Conservation (phyloP, 495 filamentous ascomycete genomes). For the Delitschia confertaspora region DNA sequence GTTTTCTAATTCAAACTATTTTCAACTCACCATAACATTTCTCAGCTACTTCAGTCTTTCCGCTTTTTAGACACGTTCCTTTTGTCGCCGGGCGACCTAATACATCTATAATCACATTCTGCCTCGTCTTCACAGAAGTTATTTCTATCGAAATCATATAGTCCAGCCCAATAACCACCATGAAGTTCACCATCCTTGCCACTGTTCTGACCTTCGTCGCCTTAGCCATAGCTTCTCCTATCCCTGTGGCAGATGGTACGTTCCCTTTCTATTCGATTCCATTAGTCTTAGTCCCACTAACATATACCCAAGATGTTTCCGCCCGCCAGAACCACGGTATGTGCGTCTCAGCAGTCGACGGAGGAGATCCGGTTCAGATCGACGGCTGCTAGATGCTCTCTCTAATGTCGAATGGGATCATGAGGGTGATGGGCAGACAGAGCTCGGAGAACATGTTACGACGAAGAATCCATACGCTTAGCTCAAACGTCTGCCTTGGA, state of each 20-base stretch:
- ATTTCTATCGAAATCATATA: conserved; percentile 5
- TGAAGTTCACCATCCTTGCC: conserved; percentile 27
- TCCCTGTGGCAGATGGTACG: conserved; percentile 9
- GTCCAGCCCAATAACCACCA: no score
- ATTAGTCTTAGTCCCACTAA: background rate
- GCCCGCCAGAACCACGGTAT: conserved; percentile 25
- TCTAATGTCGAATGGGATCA: no score
- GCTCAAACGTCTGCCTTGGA: no score
- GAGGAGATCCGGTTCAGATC: conserved; percentile 12
- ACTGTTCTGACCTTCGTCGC: conserved; percentile 24
- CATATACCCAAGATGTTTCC: conserved; percentile 7
- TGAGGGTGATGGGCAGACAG: no score
- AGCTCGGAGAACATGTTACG: no score
- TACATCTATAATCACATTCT: conserved; percentile 10
- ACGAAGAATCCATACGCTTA: no score
- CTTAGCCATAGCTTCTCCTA: conserved; percentile 20
- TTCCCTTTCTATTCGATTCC: conserved; percentile 1
- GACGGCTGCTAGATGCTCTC: conserved; percentile 11
- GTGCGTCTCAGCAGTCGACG: conserved; percentile 14
- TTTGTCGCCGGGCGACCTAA: conserved; percentile 28
- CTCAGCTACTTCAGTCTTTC: no score
- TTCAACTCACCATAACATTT: no score
- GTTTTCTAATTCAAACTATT: no score
- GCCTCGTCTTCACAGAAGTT: background rate
- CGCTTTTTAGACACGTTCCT: no score